phyloP scores from a whole-genome alignment of 2,329 filamentous ascomycete species.

The Cercospora canescens region DNA sequence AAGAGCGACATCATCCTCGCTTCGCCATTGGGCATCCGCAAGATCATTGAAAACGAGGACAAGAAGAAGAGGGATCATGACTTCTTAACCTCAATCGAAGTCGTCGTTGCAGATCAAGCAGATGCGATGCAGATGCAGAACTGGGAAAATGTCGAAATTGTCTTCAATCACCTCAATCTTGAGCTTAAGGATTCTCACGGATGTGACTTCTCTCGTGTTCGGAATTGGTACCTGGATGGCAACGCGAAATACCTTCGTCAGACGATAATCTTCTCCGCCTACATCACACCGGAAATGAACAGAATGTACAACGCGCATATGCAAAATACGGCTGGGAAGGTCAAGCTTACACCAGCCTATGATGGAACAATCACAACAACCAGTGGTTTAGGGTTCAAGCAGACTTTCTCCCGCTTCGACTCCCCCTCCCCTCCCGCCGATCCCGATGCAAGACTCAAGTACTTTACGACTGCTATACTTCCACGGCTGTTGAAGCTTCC shows the following conservation, averaged over 20 bases:
- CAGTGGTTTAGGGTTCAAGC: constrained; percentile 65
- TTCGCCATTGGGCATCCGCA: constrained; percentile 83
- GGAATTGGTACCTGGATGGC: constrained; percentile 90
- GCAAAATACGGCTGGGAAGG: constrained; percentile 77
- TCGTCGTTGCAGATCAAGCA: constrained; percentile 86
- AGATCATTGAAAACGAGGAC: constrained; percentile 81
- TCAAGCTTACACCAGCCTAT: constrained; percentile 69
- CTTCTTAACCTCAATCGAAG: constrained; percentile 89
- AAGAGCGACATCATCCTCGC: constrained; percentile 93
- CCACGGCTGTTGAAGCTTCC: constrained; percentile 70
- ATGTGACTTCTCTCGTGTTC: constrained; percentile 88
- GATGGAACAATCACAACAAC: constrained; percentile 60
- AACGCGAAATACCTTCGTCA: constrained; percentile 80
- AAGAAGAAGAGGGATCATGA: constrained; percentile 75
- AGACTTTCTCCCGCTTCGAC: constrained; percentile 89
- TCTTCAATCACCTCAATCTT: constrained; percentile 87
- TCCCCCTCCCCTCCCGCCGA: constrained; percentile 69
- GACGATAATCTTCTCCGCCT: constrained; percentile 77
- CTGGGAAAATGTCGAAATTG: constrained; percentile 92
- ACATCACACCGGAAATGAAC: constrained; percentile 85
- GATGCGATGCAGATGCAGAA: constrained; percentile 97
- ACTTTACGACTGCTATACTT: constrained; percentile 80
- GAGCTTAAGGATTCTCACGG: constrained; percentile 81
- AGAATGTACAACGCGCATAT: constrained; percentile 74
- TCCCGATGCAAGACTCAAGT: constrained; percentile 85